Evolutionary conservation across 1,284 basidiomycete species (phyloP).

Genomic region (Vanrija sp.): DNA sequence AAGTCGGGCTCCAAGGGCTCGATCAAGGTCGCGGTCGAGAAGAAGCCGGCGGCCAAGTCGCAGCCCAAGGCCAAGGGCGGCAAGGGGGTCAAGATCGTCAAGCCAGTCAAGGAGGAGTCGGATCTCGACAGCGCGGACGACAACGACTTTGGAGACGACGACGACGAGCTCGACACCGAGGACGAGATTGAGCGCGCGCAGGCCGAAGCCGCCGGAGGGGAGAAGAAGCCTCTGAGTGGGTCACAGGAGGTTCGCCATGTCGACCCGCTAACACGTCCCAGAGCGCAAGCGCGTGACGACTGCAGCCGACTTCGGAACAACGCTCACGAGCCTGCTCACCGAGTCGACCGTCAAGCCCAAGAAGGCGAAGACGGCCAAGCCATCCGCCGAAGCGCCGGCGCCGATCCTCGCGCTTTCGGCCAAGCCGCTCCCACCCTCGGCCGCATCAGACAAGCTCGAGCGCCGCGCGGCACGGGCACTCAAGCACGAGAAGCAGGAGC

Average conservation of each 20-base stretch:
- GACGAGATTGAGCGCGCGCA: constrained; percentile 17
- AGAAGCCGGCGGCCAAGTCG: neutral
- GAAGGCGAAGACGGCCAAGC: constrained; percentile 12
- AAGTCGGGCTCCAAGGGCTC: constrained; percentile 5
- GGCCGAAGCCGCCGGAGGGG: neutral
- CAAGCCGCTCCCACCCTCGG: constrained; percentile 34
- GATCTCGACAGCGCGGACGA: constrained; percentile 4
- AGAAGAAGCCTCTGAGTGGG: constrained; percentile 18
- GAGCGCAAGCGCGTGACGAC: constrained; percentile 45
- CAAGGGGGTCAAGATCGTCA: constrained; percentile 8
- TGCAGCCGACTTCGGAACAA: constrained; percentile 43
- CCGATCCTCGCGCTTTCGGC: constrained; percentile 42
- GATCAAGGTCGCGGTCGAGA: neutral
- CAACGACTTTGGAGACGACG: constrained; percentile 12
- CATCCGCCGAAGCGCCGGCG: neutral
- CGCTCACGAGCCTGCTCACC: constrained; percentile 39
- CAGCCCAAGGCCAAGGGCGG: neutral
- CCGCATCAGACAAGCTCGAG: constrained; percentile 29
- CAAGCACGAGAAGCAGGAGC: constrained; percentile 41
- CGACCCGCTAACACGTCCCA: constrained; percentile 7
- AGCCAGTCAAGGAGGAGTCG: constrained; percentile 1
- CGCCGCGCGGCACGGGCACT: constrained; percentile 29
- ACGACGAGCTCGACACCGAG: constrained; percentile 15
- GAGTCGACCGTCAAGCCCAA: constrained; percentile 25
- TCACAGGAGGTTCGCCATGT: neutral